phyloP scores from a whole-genome alignment of 2,329 filamentous ascomycete species.

The Alternaria angustiovoidea region DNA sequence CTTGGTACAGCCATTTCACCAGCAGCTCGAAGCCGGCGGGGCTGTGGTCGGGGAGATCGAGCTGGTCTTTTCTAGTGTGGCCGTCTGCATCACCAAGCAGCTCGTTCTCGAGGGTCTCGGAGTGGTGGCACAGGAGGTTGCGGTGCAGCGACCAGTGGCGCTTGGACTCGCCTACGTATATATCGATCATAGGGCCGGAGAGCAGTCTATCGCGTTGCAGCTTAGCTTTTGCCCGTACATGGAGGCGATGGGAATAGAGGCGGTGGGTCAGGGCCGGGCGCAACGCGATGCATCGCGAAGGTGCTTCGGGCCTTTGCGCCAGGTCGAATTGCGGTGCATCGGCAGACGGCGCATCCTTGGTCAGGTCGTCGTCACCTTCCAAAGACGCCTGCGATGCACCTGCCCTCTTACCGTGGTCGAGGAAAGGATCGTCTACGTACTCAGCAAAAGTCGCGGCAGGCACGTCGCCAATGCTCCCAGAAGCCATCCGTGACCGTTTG shows the following conservation, averaged over 20 bases:
- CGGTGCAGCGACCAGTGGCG: conserved; percentile 62
- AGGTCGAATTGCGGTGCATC: conserved; percentile 16
- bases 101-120: conserved; percentile 54
- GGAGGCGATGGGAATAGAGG: conserved; percentile 49
- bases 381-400: conserved; percentile 25
- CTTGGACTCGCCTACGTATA: conserved; percentile 58
- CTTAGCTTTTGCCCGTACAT: conserved; percentile 56
- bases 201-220: conserved; percentile 60
- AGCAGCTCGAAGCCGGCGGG: conserved; percentile 62
- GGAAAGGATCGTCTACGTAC: conserved; percentile 54
- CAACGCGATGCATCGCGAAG: conserved; percentile 33
- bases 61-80: conserved; percentile 46
- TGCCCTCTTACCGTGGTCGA: conserved; percentile 13
- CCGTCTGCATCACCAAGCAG: conserved; percentile 49
- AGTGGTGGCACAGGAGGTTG: conserved; percentile 62
- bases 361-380: conserved; percentile 19
- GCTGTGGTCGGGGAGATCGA: conserved; percentile 61
- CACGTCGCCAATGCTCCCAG: conserved; percentile 56
- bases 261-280: conserved; percentile 47
- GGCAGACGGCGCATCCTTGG: conserved; percentile 25
- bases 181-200: conserved; percentile 61
- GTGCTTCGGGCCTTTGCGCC: conserved; percentile 20
- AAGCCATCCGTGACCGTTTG: conserved; percentile 56
- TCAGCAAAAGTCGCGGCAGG: conserved; percentile 61
- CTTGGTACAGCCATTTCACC: conserved; percentile 66